Percentiles rank a stretch among this genome's conserved stretches.
These are phyloP conservation scores for Microascus cirrosus DNA, from an alignment of 2,329 filamentous ascomycete genomes.

Conservation along the genomic window DNA sequence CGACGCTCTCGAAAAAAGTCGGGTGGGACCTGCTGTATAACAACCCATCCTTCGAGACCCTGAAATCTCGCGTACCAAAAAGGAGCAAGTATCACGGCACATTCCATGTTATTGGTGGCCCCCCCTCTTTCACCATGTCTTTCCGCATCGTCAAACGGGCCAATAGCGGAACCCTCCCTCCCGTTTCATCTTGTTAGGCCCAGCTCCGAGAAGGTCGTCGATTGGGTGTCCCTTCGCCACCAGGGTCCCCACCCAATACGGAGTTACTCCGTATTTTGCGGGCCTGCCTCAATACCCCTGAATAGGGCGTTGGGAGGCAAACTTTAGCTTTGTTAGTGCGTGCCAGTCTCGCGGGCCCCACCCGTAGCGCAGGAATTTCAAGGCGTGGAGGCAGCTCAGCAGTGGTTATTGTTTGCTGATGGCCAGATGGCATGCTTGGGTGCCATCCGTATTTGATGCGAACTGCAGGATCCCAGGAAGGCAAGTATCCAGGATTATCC, in stretches of 20 bases:
- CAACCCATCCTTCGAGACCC: neutral
- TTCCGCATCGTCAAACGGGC: neutral
- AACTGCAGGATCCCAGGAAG: no score
- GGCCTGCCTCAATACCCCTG: neutral
- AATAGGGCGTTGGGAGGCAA: neutral
- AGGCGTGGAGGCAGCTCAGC: no score
- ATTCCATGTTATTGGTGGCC: neutral
- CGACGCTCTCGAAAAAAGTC: neutral
- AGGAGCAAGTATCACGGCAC: no score
- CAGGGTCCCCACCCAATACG: no score
- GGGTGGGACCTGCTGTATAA: neutral
- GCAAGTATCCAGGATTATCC: no score
- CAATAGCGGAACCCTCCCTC: neutral
- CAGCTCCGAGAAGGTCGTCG: neutral
- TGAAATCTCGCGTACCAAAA: neutral
- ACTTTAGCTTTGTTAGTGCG: neutral
- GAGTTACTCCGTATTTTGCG: neutral
- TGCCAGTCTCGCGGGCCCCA: neutral
- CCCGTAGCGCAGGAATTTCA: neutral
- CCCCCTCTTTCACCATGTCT: neutral
- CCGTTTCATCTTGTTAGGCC: neutral
- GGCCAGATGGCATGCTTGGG: no score
- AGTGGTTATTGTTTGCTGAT: no score
- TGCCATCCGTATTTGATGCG: no score
- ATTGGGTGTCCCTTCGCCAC: neutral